Evolutionary conservation across 2,329 filamentous ascomycete genomes (phyloP), one percentile per base, ranked within the genome.

Genomic region (Knufia fluminis): DNA sequence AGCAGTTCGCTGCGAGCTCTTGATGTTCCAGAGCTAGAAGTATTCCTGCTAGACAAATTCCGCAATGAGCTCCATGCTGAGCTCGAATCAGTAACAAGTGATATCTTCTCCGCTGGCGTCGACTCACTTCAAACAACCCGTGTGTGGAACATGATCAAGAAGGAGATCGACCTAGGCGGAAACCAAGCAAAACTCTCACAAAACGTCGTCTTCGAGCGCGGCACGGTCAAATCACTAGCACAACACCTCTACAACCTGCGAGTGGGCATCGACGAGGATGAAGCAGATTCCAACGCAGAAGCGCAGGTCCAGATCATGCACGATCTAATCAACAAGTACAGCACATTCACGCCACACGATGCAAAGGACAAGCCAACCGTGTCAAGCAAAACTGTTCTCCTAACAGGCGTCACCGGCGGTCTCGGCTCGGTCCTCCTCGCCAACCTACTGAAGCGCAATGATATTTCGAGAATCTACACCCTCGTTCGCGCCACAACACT

Each of bases 371-470:
- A 43, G 17, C 24, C 49, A 7, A 32, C 31, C 3, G 7, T 42
- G n/a, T 31, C 17, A 20, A 43, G 3, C 24, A 47, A 48, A 28
- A 46, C 39, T 16, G 46, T 51, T 17, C 44, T 56, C n/a, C 42
- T 85, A 2, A 85, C 81, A 0, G 82, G 82, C 1, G 74, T 75
- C 0, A 85, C 82, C 0, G 82, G 82, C 1, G 80, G 79, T 1
- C 68, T 85, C 0, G 82, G 82, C 1, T 71, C 77, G 0, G 78
- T 82, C 54, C 66, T 82, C 1, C 68, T 79, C 1, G 61, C 71
- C 19, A 61, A 70, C 19, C 64, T 80, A 4, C 57, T 63, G 1
- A 56, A 61, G 3, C 53, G 61, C 14, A 3, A 55, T 0, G 57
- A 60, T 2, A 63, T 79, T 0, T 56, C 60, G 4, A 70, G 65